Evolutionary conservation across 2,329 filamentous ascomycete genomes (phyloP).

Genomic region (Exophiala viscosa): DNA sequence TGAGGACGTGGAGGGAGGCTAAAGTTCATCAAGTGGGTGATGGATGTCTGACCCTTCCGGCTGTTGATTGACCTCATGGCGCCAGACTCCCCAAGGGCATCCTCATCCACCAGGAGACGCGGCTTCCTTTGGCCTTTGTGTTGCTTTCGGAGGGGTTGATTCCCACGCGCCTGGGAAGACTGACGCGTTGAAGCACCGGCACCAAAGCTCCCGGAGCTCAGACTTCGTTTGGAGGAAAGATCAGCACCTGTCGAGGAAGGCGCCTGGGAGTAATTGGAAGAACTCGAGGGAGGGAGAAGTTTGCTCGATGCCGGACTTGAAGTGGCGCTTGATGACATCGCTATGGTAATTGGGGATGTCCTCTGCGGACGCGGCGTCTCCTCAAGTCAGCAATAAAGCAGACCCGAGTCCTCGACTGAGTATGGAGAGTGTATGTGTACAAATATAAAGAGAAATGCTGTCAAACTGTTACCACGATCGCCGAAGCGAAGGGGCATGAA

Average conservation of each 20-base stretch:
- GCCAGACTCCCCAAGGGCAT: slow-evolving; percentile 75
- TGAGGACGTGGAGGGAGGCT: slow-evolving; percentile 71
- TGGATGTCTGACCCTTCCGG: slow-evolving; percentile 90
- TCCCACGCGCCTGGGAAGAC: slow-evolving; percentile 57
- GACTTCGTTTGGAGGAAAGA: slow-evolving; percentile 34
- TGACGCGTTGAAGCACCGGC: slow-evolving; percentile 38
- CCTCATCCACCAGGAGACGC: slow-evolving; percentile 70
- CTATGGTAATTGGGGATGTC: slow-evolving; percentile 11
- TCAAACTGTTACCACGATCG: slow-evolving; percentile 16
- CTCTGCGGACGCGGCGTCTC: slow-evolving; percentile 12
- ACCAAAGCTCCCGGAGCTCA: slow-evolving; percentile 40
- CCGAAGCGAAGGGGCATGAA: slow-evolving; percentile 20
- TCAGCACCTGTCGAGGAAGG: slow-evolving; percentile 11
- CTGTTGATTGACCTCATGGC: slow-evolving; percentile 62
- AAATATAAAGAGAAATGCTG: neutral
- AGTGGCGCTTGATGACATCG: slow-evolving; percentile 27
- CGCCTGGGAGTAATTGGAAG: slow-evolving; percentile 22
- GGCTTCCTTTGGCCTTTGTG: slow-evolving; percentile 79
- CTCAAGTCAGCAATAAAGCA: slow-evolving; percentile 22
- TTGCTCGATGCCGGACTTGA: slow-evolving; percentile 20
- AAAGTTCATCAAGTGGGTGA: slow-evolving; percentile 95
- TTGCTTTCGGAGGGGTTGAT: slow-evolving; percentile 72
- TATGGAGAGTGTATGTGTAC: neutral
- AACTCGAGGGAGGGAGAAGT: slow-evolving; percentile 15
- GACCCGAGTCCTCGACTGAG: slow-evolving; percentile 25